phyloP scores from a whole-genome alignment of 2,329 filamentous ascomycete species.

The Penicillium freii region DNA sequence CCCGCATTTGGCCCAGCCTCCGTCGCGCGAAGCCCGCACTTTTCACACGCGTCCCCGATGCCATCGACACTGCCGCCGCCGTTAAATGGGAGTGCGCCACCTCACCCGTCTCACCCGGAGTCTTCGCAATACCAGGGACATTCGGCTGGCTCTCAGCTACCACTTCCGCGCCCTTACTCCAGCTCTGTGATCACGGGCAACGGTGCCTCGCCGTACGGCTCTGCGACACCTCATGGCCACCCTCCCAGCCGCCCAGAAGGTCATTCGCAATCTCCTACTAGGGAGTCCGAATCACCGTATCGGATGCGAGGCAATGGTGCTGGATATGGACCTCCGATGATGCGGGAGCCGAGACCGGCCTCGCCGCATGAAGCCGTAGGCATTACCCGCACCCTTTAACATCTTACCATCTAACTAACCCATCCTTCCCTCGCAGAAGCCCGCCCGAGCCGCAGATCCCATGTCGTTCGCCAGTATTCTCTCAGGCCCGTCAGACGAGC shows the following conservation, averaged over 20 bases:
- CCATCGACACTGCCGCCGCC: slow-evolving; percentile 39
- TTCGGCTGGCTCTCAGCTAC: slow-evolving; percentile 32
- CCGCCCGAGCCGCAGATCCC: slow-evolving; percentile 73
- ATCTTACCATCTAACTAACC: slow-evolving; percentile 19
- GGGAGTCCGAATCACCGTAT: slow-evolving; percentile 40
- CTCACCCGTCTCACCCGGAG: slow-evolving; percentile 33
- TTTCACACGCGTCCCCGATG: slow-evolving; percentile 41
- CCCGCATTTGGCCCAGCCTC: slow-evolving; percentile 39
- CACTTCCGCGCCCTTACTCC: slow-evolving; percentile 37
- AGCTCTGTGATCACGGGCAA: slow-evolving; percentile 36
- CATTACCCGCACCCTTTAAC: not conserved
- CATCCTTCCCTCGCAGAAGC: slow-evolving; percentile 52
- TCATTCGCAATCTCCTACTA: slow-evolving; percentile 43
- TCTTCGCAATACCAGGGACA: slow-evolving; percentile 38
- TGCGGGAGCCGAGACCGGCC: slow-evolving; percentile 32
- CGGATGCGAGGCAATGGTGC: slow-evolving; percentile 31
- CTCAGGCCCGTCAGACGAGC: slow-evolving; percentile 69
- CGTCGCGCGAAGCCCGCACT: slow-evolving; percentile 43
- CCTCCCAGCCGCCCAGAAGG: slow-evolving; percentile 38
- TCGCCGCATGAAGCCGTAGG: slow-evolving; percentile 45
- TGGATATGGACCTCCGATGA: slow-evolving; percentile 33
- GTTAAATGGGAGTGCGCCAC: slow-evolving; percentile 38
- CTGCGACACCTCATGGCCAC: slow-evolving; percentile 43
- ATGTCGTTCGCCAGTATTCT: slow-evolving; percentile 98
- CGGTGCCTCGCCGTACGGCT: slow-evolving; percentile 39